These are phyloP conservation scores for Colletotrichum cordylinicola DNA, from an alignment of 2,329 filamentous ascomycete species.

Conservation along the genomic window DNA sequence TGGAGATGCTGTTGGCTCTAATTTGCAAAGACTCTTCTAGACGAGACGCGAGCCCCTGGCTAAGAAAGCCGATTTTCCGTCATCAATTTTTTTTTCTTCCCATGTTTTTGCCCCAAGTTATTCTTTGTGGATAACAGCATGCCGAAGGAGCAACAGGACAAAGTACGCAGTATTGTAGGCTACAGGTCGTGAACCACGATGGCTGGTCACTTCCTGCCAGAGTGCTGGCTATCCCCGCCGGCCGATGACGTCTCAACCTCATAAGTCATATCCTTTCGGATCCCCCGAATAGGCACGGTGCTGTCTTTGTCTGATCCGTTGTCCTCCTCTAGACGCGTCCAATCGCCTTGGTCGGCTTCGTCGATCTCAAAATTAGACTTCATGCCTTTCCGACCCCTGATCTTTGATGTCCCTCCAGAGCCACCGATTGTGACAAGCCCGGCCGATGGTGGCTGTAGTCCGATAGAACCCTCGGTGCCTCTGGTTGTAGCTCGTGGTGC, in stretches of 20 bases:
- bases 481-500: neutral
- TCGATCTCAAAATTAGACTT: slow-evolving; percentile 11
- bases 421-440: slow-evolving; percentile 22
- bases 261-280: slow-evolving; percentile 15
- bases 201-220: neutral
- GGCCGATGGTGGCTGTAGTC: neutral
- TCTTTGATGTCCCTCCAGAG: slow-evolving; percentile 7
- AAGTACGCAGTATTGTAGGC: neutral
- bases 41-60: neutral
- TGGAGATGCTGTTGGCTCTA: neutral
- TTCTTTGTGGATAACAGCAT: neutral
- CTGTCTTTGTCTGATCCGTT: slow-evolving; percentile 20
- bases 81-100: neutral
- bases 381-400: slow-evolving; percentile 9
- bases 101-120: neutral
- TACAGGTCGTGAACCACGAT: neutral
- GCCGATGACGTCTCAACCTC: neutral
- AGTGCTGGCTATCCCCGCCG: neutral
- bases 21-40: neutral
- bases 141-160: neutral
- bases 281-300: slow-evolving; percentile 19
- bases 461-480: neutral
- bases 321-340: slow-evolving; percentile 23
- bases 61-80: neutral
- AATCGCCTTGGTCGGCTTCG: slow-evolving; percentile 12